These are phyloP conservation scores for Taphrina betulina DNA, from an alignment of 1,139 yeast genomes.

Conservation along the genomic window DNA sequence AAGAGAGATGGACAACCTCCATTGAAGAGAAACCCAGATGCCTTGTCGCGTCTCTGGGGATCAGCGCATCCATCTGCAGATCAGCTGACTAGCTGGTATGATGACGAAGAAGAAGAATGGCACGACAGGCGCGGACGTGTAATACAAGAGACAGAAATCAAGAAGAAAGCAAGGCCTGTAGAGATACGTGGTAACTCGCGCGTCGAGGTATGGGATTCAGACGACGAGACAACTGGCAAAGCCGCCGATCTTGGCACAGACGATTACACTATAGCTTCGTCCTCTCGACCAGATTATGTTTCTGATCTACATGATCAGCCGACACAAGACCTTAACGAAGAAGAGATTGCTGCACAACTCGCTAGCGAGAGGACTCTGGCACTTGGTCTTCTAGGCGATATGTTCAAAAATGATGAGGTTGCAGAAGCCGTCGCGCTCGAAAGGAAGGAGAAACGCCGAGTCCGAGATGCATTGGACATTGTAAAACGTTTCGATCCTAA, in stretches of 20 bases:
- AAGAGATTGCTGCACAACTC: conserved; percentile 7
- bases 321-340: not conserved
- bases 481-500: conserved; percentile 12
- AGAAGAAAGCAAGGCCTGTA: conserved; percentile 4
- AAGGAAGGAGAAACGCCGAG: not conserved
- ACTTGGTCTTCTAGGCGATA: conserved; percentile 21
- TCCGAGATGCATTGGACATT: conserved; percentile 9
- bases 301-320: not conserved
- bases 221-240: not conserved
- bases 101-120: conserved; percentile 28
- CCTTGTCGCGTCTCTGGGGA: conserved; percentile 20
- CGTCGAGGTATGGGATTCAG: conserved; percentile 26
- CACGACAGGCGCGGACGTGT: conserved; percentile 27
- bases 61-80: conserved; percentile 5
- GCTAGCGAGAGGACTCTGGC: conserved; percentile 5
- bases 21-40: conserved; percentile 16
- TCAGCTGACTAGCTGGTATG: conserved; percentile 24
- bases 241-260: not conserved
- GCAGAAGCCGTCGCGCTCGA: not conserved
- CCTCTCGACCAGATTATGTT: conserved; percentile 22
- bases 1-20: conserved; percentile 6
- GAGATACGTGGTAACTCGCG: conserved; percentile 6
- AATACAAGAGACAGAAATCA: conserved; percentile 22
- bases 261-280: conserved; percentile 19
- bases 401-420: conserved; percentile 15